Base-by-base conservation (phyloP, 148 eudicot genomes). In the Arbutus unedo region DNA sequence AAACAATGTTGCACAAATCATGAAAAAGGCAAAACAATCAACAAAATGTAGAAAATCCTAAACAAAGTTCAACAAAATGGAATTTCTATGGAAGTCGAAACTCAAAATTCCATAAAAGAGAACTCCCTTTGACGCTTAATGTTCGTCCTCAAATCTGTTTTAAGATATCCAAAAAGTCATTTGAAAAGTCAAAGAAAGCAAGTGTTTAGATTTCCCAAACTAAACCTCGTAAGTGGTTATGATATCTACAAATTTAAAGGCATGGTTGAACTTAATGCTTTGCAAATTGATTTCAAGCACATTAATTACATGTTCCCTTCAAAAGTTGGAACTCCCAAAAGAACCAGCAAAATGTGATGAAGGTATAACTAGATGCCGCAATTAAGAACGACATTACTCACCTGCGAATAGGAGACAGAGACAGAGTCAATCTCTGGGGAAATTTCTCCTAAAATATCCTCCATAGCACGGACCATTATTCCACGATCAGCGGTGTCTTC, bases 401-500 rank as follows among this genome's bases (percentile, higher is more conserved):
- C 98, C 97, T 95, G 98, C 51, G 92, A 91, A 89, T 95, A 95
- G 74, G 97, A 95, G 64, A 95, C 90, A 78, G 81, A 88, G 71
- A 93, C 79, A 73, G 88, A 86, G 89, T 93, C 97, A n/a, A 87
- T 91, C 85, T 90, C 95, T 25, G 80, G 88, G 73, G 85, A 89
- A 59, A 94, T 87, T 80, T 90, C 90, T 11, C 92, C 86, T 68
- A 95, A 87, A 76, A 95, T 95, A 84, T 95, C 97, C 86, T 95
- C 98, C 97, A 93, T 87, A 75, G 98, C 98, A 75, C 98, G 98
- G 82, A 93, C 92, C 97, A 95, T 95, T 79, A 95, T 95, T 82
- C 98, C 98, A 77, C 98, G 93, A 84, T 91, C 95, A 71, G 98
- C 88, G 6, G 93, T 90, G 77, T 95, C 98, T 83, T 92, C 94